Base-by-base conservation (phyloP, 129 eudicot genomes). In the Flaveria linearis region DNA sequence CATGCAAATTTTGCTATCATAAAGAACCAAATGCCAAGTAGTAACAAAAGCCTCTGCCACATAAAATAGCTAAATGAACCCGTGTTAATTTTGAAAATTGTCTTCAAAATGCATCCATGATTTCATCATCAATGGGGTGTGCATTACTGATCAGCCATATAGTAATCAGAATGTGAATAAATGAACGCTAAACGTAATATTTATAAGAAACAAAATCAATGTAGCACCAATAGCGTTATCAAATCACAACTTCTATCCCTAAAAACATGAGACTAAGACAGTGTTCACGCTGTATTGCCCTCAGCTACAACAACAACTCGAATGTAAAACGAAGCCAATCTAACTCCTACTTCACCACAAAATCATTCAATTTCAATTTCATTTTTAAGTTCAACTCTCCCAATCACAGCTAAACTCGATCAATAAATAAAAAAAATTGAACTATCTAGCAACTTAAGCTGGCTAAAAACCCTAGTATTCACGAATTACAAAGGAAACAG, bases 401-500 rank as follows among this genome's bases (percentile, higher is more conserved):
- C 22, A 64, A 72, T 72, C 58, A 61, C 8, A 58, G 18, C 56
- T 60, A 68, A 4, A 55, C 22, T 68, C 50, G 45, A 66, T 41
- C 39, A 61, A 72, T 28, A 72, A 26, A n/a, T 15, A 76, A 28
- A 66, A 66, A 51, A 68, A 5, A 68, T 2, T 25, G 13, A 77
- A 77, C 55, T 80, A 62, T 1, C 33, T 43, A 73, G 73, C 83
- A 80, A 72, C 69, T 80, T 51, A 65, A 64, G 61, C 45, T 36
- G 25, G 18, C 15, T 50, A 7, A 63, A 28, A 65, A 45, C 20
- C 14, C 28, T 22, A 33, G 68, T 13, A 45, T 7, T 36, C 42
- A 74, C 36, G 64, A 64, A 72, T 16, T 42, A 72, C 55, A 51
- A 79, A 36, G 5, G 9, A 17, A 26, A 11, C 9, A 43, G 47